Evolutionary conservation across 805 yeast genomes (phyloP), one percentile per base, ranked within the genome.

Genomic region (Ogataea populi-albae): DNA sequence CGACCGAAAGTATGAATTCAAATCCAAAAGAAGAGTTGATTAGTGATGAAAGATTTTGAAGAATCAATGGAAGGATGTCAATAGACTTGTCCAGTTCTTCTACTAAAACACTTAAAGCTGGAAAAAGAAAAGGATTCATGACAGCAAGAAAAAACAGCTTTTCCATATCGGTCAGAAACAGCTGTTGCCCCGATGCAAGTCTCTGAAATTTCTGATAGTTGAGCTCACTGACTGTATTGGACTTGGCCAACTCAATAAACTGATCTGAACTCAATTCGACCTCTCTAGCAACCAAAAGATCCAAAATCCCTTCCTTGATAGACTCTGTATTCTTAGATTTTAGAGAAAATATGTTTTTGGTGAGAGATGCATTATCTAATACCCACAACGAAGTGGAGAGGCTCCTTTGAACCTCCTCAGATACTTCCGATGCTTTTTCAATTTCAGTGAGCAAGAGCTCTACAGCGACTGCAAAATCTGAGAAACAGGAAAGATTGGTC

Each of bases 331-430:
- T 16, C 9, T 16, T 9, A 11, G 9, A 10, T 3, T 18, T 23
- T 14, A 45, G 14, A 4, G 14, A 17, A 9, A 30, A 11, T 9
- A 30, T 9, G 18, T 30, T 39, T 9, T 38, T 19, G 4, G 27
- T 23, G 10, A 52, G 10, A 2, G 30, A 11, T 3, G 26, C 19
- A 14, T 41, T 30, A 8, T 42, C 40, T 17, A 54, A 25, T 3
- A 38, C 38, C 59, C 59, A 54, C 18, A 53, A 28, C 3, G 52
- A 41, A 2, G 44, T 49, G 17, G 37, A 28, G 7, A 47, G 22
- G 5, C 41, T 30, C 7, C 20, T 38, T 12, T 31, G 38, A 5
- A 14, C 34, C 9, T 12, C 21, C 2, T 21, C 17, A 5, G 35
- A 8, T 9, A 35, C 19, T 4, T 16, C 8, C 5, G 17, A 19